A percentile compares a stretch with the other conserved stretches of the same genome.
Conservation (phyloP, 2,329 filamentous ascomycete genomes). For the Sporothrix euskadiensis region DNA sequence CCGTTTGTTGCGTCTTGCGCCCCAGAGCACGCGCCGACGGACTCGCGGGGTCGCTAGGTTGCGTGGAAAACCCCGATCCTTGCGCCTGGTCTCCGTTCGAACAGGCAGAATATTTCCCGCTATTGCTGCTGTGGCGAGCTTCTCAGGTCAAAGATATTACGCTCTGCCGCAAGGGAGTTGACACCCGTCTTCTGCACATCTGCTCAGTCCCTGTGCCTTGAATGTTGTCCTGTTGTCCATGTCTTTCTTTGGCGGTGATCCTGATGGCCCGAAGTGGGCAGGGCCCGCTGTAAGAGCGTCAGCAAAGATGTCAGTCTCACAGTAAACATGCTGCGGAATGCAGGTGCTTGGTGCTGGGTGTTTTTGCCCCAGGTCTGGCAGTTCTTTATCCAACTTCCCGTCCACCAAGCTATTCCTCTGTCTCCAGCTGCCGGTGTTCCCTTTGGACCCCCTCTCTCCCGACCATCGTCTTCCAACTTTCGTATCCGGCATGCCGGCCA, state of each 20-base stretch:
- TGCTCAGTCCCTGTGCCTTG: neutral
- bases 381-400: neutral
- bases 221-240: neutral
- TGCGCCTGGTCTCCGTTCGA: neutral
- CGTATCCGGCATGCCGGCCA: slow-evolving; percentile 15
- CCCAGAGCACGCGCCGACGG: neutral
- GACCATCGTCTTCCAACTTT: neutral
- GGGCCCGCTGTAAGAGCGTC: neutral
- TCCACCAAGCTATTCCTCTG: neutral
- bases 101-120: neutral
- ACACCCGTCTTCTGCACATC: neutral
- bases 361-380: neutral
- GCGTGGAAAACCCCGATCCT: slow-evolving; percentile 11
- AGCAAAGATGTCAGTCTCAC: neutral
- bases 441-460: slow-evolving; percentile 10
- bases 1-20: neutral
- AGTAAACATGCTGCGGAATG: neutral
- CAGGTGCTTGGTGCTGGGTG: neutral
- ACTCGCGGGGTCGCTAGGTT: neutral
- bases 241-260: neutral
- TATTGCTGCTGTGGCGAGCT: neutral
- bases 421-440: slow-evolving; percentile 14
- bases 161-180: neutral
- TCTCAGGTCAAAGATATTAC: neutral
- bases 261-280: neutral